Percentiles rank a stretch among this genome's conserved stretches.
These are phyloP conservation scores for Hygrocybe coccinea DNA, from an alignment of 768 basidiomycete genomes.

Conservation along the genomic window DNA sequence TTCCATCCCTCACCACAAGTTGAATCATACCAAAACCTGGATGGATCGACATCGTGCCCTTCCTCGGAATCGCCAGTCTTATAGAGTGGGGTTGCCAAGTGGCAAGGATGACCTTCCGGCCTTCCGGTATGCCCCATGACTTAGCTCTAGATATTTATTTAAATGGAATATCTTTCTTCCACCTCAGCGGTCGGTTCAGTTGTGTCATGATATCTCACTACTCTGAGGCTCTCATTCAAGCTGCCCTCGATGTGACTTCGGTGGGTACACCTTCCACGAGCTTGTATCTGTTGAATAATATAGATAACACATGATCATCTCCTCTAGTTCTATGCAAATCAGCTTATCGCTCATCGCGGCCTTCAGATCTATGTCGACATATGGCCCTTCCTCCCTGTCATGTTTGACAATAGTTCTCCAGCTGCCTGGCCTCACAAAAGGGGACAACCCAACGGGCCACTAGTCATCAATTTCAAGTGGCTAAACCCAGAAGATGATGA, in stretches of 20 bases:
- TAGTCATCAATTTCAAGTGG: slow-evolving; percentile 5
- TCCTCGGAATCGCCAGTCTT: background rate
- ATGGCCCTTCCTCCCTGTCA: slow-evolving; percentile 2
- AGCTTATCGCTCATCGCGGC: background rate
- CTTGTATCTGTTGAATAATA: background rate
- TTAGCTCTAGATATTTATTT: too few species aligned
- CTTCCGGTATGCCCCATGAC: background rate
- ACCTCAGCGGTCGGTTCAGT: background rate
- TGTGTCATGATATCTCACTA: background rate
- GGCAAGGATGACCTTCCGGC: background rate
- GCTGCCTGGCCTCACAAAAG: slow-evolving; percentile 3
- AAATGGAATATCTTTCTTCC: background rate
- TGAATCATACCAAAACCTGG: background rate
- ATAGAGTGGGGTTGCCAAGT: background rate
- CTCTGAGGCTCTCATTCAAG: background rate
- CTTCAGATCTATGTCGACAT: background rate
- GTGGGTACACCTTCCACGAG: background rate
- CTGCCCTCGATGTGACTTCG: background rate
- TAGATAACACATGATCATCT: background rate
- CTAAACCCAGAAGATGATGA: background rate
- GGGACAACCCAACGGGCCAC: background rate
- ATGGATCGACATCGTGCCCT: background rate
- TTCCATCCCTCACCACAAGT: background rate
- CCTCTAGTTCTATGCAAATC: background rate
- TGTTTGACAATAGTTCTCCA: slow-evolving; percentile 1